Evolutionary conservation across 345 rosid species (phyloP), one percentile per base, ranked within the genome.

Genomic region (Leavenworthia alabamica): DNA sequence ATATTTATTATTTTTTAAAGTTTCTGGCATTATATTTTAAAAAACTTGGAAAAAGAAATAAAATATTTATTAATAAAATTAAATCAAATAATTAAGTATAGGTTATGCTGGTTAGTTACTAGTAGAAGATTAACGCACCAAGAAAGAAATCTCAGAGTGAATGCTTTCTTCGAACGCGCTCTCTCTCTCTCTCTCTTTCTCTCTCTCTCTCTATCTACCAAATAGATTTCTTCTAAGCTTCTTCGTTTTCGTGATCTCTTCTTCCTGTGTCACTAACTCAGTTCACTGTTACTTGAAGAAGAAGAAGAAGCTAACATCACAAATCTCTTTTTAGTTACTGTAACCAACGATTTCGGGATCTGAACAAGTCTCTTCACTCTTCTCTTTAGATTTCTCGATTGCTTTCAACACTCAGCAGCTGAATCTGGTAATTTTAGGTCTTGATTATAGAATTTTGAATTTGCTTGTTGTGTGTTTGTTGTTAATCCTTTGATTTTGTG

Each of bases 151-250:
- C 70, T 58, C 14, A 51, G 56, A 64, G 71, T 72, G 71, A 58
- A 72, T 51, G 75, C 75, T 71, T 71, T 71, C 71, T 71, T 71
- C 75, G 54, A 64, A 71, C 56, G 75, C 80, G 48, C 77, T 78
- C 66, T 54, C 55, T 59, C 51, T 60, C 33, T 43, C 6, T 15
- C 29, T 32, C 32, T 40, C 29, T 61, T 72, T 73, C 41, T 49
- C 42, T 31, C 11, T 69, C 62, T 68, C 77, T 75, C 50, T 50
- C 33, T 31, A 54, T 50, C 33, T 31, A 54, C 62, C 40, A 63
- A 22, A 28, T 13, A n/a, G n/a, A n/a, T n/a, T n/a, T n/a, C 43
- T 20, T 17, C 45, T 2, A 4, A 4, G 3, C 65, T 11, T 58
- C 72, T 61, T 57, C 63, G 15, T 75, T 72, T 78, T 74, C 78